Base-by-base conservation (phyloP, 2,329 filamentous ascomycete genomes). In the Incumbomyces delicatus region DNA sequence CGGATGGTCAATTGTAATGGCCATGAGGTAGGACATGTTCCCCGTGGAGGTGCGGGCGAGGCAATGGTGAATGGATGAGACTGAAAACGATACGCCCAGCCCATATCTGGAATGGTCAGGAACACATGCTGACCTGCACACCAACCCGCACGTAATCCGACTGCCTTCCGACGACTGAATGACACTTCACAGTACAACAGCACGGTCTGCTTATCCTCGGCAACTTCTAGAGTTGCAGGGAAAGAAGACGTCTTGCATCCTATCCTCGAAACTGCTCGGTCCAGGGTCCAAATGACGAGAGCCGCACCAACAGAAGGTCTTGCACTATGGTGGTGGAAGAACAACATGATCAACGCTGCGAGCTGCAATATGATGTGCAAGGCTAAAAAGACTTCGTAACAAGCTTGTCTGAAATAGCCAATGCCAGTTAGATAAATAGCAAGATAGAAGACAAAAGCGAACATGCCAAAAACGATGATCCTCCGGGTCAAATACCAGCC, bases 61-160 rank as follows among this genome's bases (percentile, higher is more conserved):
- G 78, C 74, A 46, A 84, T 81, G 7, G 78, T 83, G 61, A 83
- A 83, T 0, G 80, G 80, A 57, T 84, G 80, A 0, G 78, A 70
- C 61, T 83, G 80, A 1, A 81, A 58, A 2, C 64, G 57, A 55
- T 81, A 73, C 45, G 67, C 71, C 2, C 63, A 60, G 1, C 72
- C 73, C 5, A 83, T 66, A 0, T 63, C 64, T 0, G 79, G 78
- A 1, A 83, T 63, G 1, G 75, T 75, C 47, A 83, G 59, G 61
- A 83, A 83, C 41, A 81, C 69, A 59, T 83, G 80, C 55, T 81
- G 76, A 13, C 77, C 76, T 2, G 79, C 73, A 16, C 66, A 58
- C 79, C 80, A 83, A 34, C 78, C 78, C 74, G 69, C 55, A 16
- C 66, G 65, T 16, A 57, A 47, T 29, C 57, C 44, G 52, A 58